phyloP scores from a whole-genome alignment of 148 eudicot species.

The Rhododendron simsii region DNA sequence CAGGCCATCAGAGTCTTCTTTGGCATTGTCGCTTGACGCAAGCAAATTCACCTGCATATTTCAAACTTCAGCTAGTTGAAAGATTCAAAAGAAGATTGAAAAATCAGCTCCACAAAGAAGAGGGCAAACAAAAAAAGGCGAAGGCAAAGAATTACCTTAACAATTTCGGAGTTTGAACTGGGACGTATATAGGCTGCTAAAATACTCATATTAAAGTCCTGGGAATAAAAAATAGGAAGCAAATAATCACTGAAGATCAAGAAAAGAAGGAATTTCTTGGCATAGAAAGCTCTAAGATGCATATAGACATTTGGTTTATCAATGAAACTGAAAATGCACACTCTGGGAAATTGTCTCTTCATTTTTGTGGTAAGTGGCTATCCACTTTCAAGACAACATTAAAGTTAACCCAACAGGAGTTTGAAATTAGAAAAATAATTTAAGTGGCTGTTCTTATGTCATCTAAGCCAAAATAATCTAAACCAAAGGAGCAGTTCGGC shows the following conservation, averaged over 20 bases:
- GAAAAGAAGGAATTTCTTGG: background rate
- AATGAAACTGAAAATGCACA: background rate
- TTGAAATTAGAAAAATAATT: background rate
- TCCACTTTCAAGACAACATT: background rate
- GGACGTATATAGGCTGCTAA: slow-evolving; percentile 79
- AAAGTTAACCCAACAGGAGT: background rate
- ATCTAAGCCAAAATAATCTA: background rate
- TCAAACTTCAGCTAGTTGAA: background rate
- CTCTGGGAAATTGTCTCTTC: background rate
- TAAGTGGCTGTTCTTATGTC: background rate
- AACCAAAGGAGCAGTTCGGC: background rate
- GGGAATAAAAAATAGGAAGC: slow-evolving; percentile 5
- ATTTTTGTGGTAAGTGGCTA: background rate
- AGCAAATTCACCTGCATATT: slow-evolving; percentile 71
- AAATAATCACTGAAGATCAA: background rate
- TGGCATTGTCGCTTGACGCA: slow-evolving; percentile 39
- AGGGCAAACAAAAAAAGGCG: background rate
- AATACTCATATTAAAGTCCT: slow-evolving; percentile 87
- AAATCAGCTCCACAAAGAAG: background rate
- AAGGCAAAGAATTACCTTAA: slow-evolving; percentile 49
- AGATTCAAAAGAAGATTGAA: background rate
- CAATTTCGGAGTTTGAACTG: slow-evolving; percentile 78
- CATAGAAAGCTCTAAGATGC: background rate
- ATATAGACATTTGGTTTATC: background rate
- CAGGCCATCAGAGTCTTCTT: slow-evolving; percentile 27